phyloP scores from a whole-genome alignment of 345 rosid species.

The Raphanus raphanistrum region DNA sequence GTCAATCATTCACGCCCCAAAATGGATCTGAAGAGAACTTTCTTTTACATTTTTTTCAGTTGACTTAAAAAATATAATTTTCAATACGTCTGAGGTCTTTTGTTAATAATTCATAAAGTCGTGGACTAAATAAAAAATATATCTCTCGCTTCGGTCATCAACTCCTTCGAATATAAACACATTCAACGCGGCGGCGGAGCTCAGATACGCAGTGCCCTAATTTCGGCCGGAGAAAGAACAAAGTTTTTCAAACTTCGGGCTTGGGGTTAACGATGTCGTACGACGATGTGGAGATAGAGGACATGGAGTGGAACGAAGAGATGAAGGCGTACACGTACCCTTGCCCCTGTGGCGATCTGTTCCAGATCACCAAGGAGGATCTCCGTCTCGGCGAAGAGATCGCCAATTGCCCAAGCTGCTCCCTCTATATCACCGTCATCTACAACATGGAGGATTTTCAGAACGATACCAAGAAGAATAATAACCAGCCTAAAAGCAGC shows the following conservation, averaged over 20 bases:
- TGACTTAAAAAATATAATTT: too few species aligned
- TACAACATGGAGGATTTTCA: constrained; percentile 82
- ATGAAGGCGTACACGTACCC: constrained; percentile 78
- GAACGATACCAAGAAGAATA: constrained; percentile 41
- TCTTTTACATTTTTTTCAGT: neutral
- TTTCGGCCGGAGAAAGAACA: constrained; percentile 21
- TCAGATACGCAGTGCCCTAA: constrained; percentile 14
- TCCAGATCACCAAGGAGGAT: constrained; percentile 89
- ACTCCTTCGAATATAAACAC: neutral
- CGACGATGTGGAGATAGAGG: constrained; percentile 98
- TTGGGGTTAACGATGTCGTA: constrained; percentile 60
- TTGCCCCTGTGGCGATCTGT: constrained; percentile 92
- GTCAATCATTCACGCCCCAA: neutral
- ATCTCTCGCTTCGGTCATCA: neutral
- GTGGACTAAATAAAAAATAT: neutral
- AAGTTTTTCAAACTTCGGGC: neutral
- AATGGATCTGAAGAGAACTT: neutral
- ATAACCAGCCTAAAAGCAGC: constrained; percentile 42
- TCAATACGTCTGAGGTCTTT: too few species aligned
- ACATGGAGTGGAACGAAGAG: constrained; percentile 94
- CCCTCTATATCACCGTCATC: constrained; percentile 82
- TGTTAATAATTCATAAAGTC: neutral
- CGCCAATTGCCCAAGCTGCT: constrained; percentile 90
- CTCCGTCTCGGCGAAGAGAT: constrained; percentile 82
- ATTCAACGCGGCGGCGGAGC: constrained; percentile 18